Evolutionary conservation across 2,329 filamentous ascomycete species (phyloP).

Genomic region (Shiraia sp.): DNA sequence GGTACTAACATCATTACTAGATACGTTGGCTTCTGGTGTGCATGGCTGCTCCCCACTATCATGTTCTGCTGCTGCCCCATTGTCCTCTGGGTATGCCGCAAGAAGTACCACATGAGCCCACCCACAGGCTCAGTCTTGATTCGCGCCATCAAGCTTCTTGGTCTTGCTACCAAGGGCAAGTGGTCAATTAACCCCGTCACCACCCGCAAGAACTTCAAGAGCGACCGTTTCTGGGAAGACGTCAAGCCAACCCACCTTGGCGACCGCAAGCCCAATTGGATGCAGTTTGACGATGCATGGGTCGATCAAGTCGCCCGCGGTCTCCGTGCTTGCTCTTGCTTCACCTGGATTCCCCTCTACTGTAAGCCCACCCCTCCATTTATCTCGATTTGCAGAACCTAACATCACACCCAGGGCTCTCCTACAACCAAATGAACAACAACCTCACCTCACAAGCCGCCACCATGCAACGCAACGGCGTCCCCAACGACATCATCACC

Average conservation of each 20-base stretch:
- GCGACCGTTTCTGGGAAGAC: slow-evolving; percentile 65
- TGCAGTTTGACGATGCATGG: slow-evolving; percentile 83
- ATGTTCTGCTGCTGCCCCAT: slow-evolving; percentile 66
- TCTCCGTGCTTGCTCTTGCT: slow-evolving; percentile 44
- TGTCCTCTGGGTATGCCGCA: slow-evolving; percentile 63
- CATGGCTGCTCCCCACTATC: slow-evolving; percentile 68
- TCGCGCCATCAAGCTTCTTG: slow-evolving; percentile 66
- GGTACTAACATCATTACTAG: slow-evolving; percentile 64
- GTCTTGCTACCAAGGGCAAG: slow-evolving; percentile 65
- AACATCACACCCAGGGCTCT: slow-evolving; percentile 37
- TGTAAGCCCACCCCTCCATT: slow-evolving; percentile 21
- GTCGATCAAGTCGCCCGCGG: slow-evolving; percentile 61
- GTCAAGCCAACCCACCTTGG: slow-evolving; percentile 69
- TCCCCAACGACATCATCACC: slow-evolving; percentile 61
- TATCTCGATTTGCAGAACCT: neutral
- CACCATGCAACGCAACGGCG: slow-evolving; percentile 56
- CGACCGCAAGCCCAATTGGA: slow-evolving; percentile 66
- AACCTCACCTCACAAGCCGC: slow-evolving; percentile 61
- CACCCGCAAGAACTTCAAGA: slow-evolving; percentile 63
- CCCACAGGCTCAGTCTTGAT: slow-evolving; percentile 73
- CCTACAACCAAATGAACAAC: slow-evolving; percentile 60
- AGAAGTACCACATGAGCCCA: slow-evolving; percentile 64
- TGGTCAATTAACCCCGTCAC: slow-evolving; percentile 64
- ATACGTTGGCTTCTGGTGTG: slow-evolving; percentile 75
- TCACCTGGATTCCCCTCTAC: slow-evolving; percentile 59